Evolutionary conservation across 768 basidiomycete genomes (phyloP).

Genomic region (Chalciporus piperatus): DNA sequence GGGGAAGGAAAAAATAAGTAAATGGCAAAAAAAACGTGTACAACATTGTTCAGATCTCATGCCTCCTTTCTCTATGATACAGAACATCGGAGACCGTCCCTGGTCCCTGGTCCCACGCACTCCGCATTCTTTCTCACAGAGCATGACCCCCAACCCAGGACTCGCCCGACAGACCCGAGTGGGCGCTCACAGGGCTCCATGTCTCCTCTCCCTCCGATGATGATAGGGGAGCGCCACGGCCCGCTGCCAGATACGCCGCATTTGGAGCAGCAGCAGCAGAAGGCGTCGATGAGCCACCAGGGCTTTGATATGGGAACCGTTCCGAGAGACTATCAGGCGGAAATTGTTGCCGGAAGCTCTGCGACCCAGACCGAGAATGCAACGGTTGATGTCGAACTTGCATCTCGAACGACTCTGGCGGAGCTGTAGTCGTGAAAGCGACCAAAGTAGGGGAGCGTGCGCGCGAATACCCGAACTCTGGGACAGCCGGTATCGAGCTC

Average conservation of each 20-base stretch:
- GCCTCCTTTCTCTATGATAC: slow-evolving; percentile 17
- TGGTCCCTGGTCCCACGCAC: not conserved
- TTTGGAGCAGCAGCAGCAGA: not conserved
- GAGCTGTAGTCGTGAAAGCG: not conserved
- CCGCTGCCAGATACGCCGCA: not conserved
- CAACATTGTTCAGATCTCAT: slow-evolving; percentile 22
- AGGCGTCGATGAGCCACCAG: not conserved
- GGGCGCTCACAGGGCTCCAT: slow-evolving; percentile 7
- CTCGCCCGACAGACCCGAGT: not conserved
- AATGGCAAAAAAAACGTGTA: slow-evolving; percentile 16
- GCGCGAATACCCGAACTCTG: slow-evolving; percentile 5
- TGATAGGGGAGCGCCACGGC: not conserved
- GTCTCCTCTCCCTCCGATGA: not conserved
- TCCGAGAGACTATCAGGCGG: not conserved
- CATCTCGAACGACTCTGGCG: slow-evolving; percentile 39
- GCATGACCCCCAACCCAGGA: slow-evolving; percentile 21
- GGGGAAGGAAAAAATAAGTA: not conserved
- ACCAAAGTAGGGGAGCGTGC: slow-evolving; percentile 2
- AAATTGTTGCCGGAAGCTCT: not conserved
- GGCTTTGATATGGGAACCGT: not conserved
- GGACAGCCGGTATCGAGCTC: slow-evolving; percentile 6
- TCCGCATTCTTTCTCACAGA: slow-evolving; percentile 6
- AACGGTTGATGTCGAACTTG: slow-evolving; percentile 29
- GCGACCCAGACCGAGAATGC: slow-evolving; percentile 7
- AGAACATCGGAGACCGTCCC: not conserved